Percentiles rank a stretch among this genome's conserved stretches.
Evolutionary conservation across 75 land plant genomes (phyloP).

Genomic region (Larix kaempferi): DNA sequence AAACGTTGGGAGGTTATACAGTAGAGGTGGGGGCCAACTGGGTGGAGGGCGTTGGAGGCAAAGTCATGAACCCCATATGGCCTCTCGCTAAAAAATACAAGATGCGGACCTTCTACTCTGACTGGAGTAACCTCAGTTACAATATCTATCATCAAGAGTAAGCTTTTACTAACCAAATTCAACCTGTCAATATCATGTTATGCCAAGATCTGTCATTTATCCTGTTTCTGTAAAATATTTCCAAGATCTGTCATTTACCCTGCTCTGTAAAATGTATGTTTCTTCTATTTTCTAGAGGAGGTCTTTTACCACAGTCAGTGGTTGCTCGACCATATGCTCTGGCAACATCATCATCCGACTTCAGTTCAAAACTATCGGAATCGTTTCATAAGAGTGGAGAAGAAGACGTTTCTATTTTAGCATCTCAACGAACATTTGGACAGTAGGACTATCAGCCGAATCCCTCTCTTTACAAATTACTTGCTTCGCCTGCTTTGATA

Average conservation of each 20-base stretch:
- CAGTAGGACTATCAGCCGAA: background rate
- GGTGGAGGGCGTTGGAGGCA: conserved; percentile 37
- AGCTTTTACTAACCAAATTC: background rate
- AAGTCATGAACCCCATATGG: conserved; percentile 31
- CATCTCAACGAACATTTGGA: conserved; percentile 1
- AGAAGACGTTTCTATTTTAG: conserved; percentile 11
- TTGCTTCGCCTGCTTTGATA: no score
- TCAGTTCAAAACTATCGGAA: background rate
- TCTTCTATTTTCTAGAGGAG: background rate
- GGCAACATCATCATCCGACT: background rate
- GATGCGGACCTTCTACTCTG: conserved; percentile 4
- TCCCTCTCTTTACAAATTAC: no score
- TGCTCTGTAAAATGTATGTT: background rate
- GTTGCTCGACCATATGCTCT: background rate
- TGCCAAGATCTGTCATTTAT: no score
- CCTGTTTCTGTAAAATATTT: background rate
- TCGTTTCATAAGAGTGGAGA: background rate
- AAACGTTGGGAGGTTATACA: conserved; percentile 13
- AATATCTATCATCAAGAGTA: conserved; percentile 25
- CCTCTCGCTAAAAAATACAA: conserved; percentile 23
- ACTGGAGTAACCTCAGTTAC: conserved; percentile 13
- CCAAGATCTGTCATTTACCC: no score
- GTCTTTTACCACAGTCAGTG: background rate
- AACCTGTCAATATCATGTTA: no score
- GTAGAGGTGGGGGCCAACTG: conserved; percentile 46